Conservation (phyloP, 495 filamentous ascomycete genomes). For the Penicillium psychrofluorescens region DNA sequence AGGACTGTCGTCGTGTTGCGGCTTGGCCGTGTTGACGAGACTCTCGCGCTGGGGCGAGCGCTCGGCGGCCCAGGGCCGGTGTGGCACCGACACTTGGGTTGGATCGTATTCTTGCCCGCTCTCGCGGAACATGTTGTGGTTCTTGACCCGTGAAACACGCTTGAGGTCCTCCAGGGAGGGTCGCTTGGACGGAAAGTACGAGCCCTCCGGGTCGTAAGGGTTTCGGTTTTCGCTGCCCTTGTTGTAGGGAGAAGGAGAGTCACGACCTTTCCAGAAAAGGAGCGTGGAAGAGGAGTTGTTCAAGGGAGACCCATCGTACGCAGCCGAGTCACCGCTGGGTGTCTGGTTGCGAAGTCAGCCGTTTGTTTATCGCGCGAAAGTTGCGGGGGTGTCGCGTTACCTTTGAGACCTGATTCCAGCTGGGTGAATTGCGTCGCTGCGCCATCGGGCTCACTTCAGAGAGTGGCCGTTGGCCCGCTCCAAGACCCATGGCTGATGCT, state of each 20-base stretch:
- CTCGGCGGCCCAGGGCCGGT: slow-evolving; percentile 66
- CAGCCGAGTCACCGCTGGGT: slow-evolving; percentile 60
- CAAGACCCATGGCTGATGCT: slow-evolving; percentile 30
- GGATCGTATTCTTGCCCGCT: slow-evolving; percentile 87
- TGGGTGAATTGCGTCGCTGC: slow-evolving; percentile 63
- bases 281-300: slow-evolving; percentile 62
- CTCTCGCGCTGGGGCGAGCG: slow-evolving; percentile 50
- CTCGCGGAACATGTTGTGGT: slow-evolving; percentile 91
- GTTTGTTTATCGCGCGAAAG: slow-evolving; percentile 22
- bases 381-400: slow-evolving; percentile 27
- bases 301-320: slow-evolving; percentile 70
- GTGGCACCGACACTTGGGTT: slow-evolving; percentile 60
- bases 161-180: slow-evolving; percentile 91
- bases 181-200: slow-evolving; percentile 63
- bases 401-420: slow-evolving; percentile 62
- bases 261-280: slow-evolving; percentile 79
- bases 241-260: slow-evolving; percentile 52
- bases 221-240: slow-evolving; percentile 60
- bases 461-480: slow-evolving; percentile 37
- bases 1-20: slow-evolving; percentile 24
- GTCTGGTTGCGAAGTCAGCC: slow-evolving; percentile 18
- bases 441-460: slow-evolving; percentile 51
- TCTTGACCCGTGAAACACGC: slow-evolving; percentile 88
- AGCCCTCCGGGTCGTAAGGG: slow-evolving; percentile 51
- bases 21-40: slow-evolving; percentile 50